phyloP scores from a whole-genome alignment of 805 yeast genomes.

The Ogataea saltuana region DNA sequence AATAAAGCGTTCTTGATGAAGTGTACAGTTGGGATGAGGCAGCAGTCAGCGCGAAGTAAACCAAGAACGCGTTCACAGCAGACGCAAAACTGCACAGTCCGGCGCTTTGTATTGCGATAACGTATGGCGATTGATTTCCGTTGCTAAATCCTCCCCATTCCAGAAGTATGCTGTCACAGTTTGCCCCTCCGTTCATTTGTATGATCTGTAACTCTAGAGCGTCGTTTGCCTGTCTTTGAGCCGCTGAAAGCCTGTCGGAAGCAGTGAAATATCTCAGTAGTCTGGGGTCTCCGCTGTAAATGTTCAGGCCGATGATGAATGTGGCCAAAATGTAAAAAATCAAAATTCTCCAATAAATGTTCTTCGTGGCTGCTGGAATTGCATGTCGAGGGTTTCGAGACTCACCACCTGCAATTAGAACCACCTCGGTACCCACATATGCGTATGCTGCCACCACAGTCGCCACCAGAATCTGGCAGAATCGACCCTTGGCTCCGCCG shows the following conservation, averaged over 20 bases:
- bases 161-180: conserved; percentile 28
- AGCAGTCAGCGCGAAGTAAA: conserved; percentile 57
- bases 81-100: conserved; percentile 52
- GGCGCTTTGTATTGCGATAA: conserved; percentile 54
- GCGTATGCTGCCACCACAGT: conserved; percentile 69
- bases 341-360: conserved; percentile 71
- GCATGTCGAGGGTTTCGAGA: conserved; percentile 79
- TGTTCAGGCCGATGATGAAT: conserved; percentile 67
- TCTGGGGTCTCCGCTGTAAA: conserved; percentile 79
- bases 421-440: conserved; percentile 80
- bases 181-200: conserved; percentile 29
- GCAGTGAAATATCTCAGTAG: conserved; percentile 53
- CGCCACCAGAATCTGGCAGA: conserved; percentile 61
- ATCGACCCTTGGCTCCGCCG: conserved; percentile 59
- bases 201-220: conserved; percentile 23
- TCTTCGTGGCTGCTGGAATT: conserved; percentile 71
- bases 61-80: conserved; percentile 52
- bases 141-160: conserved; percentile 41
- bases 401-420: conserved; percentile 82
- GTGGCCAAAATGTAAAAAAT: conserved; percentile 65
- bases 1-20: conserved; percentile 59
- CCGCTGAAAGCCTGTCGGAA: conserved; percentile 29
- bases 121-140: conserved; percentile 58
- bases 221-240: conserved; percentile 8
- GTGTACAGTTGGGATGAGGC: conserved; percentile 59